These are phyloP conservation scores for Xylaria scruposa DNA, from an alignment of 495 filamentous ascomycete genomes.

Conservation along the genomic window DNA sequence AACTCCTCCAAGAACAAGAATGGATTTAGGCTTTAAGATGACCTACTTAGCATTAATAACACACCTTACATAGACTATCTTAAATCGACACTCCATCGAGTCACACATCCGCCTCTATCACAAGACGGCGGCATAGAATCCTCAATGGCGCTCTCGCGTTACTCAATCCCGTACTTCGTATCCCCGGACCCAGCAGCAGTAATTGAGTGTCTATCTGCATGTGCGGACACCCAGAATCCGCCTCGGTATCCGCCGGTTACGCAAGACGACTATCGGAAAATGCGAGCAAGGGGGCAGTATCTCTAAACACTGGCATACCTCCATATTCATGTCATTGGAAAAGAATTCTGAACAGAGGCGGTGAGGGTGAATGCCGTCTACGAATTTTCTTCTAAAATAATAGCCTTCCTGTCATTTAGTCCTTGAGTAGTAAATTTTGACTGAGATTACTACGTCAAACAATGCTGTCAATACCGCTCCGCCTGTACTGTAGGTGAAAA, in stretches of 20 bases:
- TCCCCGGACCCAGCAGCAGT: slow-evolving; percentile 59
- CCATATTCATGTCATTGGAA: neutral
- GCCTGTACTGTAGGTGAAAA: neutral
- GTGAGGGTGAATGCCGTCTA: neutral
- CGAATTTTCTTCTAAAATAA: neutral
- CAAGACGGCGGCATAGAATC: slow-evolving; percentile 41
- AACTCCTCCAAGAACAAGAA: neutral
- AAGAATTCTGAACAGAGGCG: neutral
- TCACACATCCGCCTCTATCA: slow-evolving; percentile 51
- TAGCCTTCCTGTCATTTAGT: neutral
- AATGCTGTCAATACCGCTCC: neutral
- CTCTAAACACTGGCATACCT: slow-evolving; percentile 30
- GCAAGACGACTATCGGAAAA: slow-evolving; percentile 57
- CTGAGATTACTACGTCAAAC: neutral
- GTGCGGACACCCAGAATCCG: slow-evolving; percentile 42
- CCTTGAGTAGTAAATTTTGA: neutral
- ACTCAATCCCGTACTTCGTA: slow-evolving; percentile 70
- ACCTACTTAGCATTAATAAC: slow-evolving; percentile 13
- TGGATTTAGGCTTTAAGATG: neutral
- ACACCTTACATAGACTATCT: slow-evolving; percentile 48
- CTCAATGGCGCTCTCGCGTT: slow-evolving; percentile 59
- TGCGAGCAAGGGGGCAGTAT: slow-evolving; percentile 61
- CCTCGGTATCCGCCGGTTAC: slow-evolving; percentile 62
- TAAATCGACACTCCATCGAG: slow-evolving; percentile 63
- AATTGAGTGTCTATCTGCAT: slow-evolving; percentile 64